Percentiles rank a stretch among this genome's conserved stretches.
These are phyloP conservation scores for Zymoseptoria pseudotritici DNA, from an alignment of 2,329 filamentous ascomycete genomes.

Conservation along the genomic window DNA sequence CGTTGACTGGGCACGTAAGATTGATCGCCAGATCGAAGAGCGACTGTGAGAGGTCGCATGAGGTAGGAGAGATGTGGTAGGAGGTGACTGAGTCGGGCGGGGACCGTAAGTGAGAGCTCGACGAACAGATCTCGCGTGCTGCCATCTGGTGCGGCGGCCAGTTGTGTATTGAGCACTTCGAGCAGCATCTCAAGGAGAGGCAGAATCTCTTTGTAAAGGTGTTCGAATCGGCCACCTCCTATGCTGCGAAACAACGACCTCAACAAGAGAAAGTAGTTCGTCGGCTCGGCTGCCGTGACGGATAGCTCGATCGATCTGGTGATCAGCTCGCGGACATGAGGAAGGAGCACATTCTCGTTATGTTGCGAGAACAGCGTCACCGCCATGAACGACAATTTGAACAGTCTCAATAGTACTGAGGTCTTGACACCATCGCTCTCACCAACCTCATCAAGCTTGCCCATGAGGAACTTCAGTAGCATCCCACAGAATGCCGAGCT, in stretches of 20 bases:
- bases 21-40: slow-evolving; percentile 64
- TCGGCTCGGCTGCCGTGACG: slow-evolving; percentile 90
- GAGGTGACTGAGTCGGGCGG: slow-evolving; percentile 86
- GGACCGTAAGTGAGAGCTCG: slow-evolving; percentile 91
- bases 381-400: slow-evolving; percentile 98
- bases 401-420: slow-evolving; percentile 83
- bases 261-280: slow-evolving; percentile 95
- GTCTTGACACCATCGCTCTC: slow-evolving; percentile 87
- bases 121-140: slow-evolving; percentile 93
- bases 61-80: slow-evolving; percentile 91
- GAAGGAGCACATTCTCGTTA: slow-evolving; percentile 91
- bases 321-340: slow-evolving; percentile 94
- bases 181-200: slow-evolving; percentile 94
- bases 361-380: slow-evolving; percentile 91
- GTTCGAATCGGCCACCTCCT: slow-evolving; percentile 92
- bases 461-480: slow-evolving; percentile 96
- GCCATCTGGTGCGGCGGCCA: slow-evolving; percentile 83
- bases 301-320: slow-evolving; percentile 95
- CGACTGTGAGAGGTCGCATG: slow-evolving; percentile 96
- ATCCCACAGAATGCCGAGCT: slow-evolving; percentile 97
- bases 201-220: slow-evolving; percentile 95
- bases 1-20: slow-evolving; percentile 37
- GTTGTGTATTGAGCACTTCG: slow-evolving; percentile 90
- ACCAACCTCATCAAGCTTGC: slow-evolving; percentile 88
- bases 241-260: slow-evolving; percentile 93